Conservation (phyloP, 306 rosid genomes). For the Sophora flavescens region DNA sequence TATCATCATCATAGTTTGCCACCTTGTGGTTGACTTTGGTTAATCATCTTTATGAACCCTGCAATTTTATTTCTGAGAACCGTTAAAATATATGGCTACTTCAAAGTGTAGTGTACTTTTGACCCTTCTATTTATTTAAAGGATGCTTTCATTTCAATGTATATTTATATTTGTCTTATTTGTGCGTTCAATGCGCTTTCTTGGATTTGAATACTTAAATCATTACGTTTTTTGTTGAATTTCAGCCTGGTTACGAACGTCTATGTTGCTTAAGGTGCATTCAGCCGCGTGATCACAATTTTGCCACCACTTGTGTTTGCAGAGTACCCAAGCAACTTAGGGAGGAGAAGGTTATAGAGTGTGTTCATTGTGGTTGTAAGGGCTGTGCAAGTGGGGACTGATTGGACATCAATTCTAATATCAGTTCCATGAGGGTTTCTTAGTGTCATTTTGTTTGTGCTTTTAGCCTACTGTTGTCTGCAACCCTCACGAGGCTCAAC, state of each 20-base stretch:
- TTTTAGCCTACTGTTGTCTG: conserved; percentile 19
- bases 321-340: conserved; percentile 91
- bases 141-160: neutral
- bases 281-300: conserved; percentile 92
- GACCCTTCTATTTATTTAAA: neutral
- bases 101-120: neutral
- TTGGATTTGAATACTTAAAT: conserved; percentile 22
- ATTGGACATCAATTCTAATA: conserved; percentile 34
- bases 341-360: conserved; percentile 89
- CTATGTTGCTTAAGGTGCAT: conserved; percentile 92
- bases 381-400: conserved; percentile 97
- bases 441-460: conserved; percentile 6
- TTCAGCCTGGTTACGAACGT: conserved; percentile 93
- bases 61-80: neutral
- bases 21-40: neutral
- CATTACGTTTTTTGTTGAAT: conserved; percentile 15
- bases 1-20: neutral
- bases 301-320: conserved; percentile 88
- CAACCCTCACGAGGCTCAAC: neutral
- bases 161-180: neutral
- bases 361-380: conserved; percentile 89
- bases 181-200: neutral
- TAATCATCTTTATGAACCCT: neutral
- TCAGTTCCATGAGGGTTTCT: conserved; percentile 35
- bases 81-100: neutral